Evolutionary conservation across 495 filamentous ascomycete species (phyloP).

Genomic region (Penicillium subrubescens): DNA sequence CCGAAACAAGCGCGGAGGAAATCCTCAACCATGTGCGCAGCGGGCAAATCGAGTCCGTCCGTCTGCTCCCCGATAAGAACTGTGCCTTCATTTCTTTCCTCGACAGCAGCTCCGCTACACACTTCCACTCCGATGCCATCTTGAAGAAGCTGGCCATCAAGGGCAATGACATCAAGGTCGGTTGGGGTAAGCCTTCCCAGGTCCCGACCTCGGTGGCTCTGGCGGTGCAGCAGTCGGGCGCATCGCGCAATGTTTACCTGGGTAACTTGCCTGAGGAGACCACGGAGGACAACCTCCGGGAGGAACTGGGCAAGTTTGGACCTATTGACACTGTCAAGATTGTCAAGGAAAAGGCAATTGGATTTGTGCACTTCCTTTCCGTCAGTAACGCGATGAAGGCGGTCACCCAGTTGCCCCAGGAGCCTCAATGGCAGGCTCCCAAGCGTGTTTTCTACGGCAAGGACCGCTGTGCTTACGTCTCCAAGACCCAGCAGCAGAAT

Average conservation of each 20-base stretch:
- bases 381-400: constrained; percentile 99
- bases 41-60: constrained; percentile 97
- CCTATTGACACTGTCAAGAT: constrained; percentile 97
- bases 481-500: constrained; percentile 99
- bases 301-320: constrained; percentile 95
- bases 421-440: constrained; percentile 93
- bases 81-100: constrained; percentile 99
- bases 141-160: constrained; percentile 98
- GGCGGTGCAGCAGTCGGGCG: constrained; percentile 95
- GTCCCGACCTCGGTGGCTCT: constrained; percentile 96
- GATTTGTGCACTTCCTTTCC: constrained; percentile 96
- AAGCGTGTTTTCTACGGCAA: constrained; percentile 98
- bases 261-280: constrained; percentile 91
- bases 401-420: constrained; percentile 94
- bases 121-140: constrained; percentile 99
- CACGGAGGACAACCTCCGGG: constrained; percentile 86
- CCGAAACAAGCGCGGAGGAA: constrained; percentile 97
- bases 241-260: constrained; percentile 97
- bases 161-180: constrained; percentile 98
- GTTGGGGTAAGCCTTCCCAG: constrained; percentile 98
- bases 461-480: constrained; percentile 96
- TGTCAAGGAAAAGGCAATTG: constrained; percentile 96
- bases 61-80: constrained; percentile 96
- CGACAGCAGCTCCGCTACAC: constrained; percentile 93
- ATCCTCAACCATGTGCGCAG: constrained; percentile 96